These are phyloP conservation scores for Patellaria atrata DNA, from an alignment of 495 filamentous ascomycete species.

Conservation along the genomic window DNA sequence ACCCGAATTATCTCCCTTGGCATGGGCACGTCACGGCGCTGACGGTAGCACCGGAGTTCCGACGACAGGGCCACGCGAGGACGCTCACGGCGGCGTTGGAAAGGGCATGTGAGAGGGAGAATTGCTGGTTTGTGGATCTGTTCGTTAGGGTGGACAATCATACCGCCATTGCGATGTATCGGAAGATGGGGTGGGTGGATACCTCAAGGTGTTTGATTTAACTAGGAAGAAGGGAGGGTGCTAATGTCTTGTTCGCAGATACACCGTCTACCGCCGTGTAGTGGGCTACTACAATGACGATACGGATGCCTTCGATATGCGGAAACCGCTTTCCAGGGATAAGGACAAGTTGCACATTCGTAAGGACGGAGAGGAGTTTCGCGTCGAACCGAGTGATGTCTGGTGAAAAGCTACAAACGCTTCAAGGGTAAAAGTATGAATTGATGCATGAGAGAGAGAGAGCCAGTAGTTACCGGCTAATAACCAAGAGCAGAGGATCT, in stretches of 20 bases:
- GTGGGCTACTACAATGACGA: conserved; percentile 85
- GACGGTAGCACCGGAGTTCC: conserved; percentile 75
- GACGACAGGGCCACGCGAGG: conserved; percentile 73
- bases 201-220: not conserved
- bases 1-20: conserved; percentile 72
- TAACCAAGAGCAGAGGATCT: no score
- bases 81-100: conserved; percentile 67
- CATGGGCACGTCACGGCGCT: conserved; percentile 96
- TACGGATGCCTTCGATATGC: conserved; percentile 94
- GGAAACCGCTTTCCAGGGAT: conserved; percentile 78
- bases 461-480: no score
- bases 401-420: conserved; percentile 55
- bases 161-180: conserved; percentile 76
- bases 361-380: conserved; percentile 66
- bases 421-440: no score
- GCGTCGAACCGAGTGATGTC: conserved; percentile 71
- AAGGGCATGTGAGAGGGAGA: conserved; percentile 55
- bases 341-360: conserved; percentile 61
- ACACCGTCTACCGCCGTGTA: conserved; percentile 73
- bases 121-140: conserved; percentile 91
- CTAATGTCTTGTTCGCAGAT: conserved; percentile 26
- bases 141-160: conserved; percentile 83
- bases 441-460: no score
- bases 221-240: conserved; percentile 1
- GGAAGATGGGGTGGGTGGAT: conserved; percentile 55